A percentile compares a stretch with the other conserved stretches of the same genome.
These are phyloP conservation scores for Falciphora oryzae DNA, from an alignment of 2,329 filamentous ascomycete species.

Conservation along the genomic window DNA sequence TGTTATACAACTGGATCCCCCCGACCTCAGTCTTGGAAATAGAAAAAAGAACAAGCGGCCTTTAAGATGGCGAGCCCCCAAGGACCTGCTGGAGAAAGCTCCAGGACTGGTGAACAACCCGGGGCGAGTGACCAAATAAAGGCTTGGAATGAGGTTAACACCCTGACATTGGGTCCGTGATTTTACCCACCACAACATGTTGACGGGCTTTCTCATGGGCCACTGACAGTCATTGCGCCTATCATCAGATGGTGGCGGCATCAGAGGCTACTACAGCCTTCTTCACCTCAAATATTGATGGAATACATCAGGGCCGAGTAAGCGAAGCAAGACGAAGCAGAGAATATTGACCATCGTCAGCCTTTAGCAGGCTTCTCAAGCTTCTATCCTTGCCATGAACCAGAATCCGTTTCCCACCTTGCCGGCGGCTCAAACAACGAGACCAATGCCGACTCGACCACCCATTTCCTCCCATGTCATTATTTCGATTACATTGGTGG, in stretches of 20 bases:
- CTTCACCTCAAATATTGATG: not conserved
- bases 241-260: not conserved
- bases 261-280: not conserved
- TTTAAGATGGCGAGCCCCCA: no score
- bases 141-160: no score
- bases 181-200: no score
- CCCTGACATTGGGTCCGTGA: no score
- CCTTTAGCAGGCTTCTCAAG: not conserved
- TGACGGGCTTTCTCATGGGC: no score
- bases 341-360: not conserved
- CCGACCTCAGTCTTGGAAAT: no score
- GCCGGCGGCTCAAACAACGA: not conserved
- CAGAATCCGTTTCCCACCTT: not conserved
- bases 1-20: no score
- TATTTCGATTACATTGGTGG: constrained; percentile 3
- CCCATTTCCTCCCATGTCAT: constrained; percentile 1
- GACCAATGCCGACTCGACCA: not conserved
- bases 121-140: no score
- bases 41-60: no score
- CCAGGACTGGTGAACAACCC: no score
- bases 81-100: no score
- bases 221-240: no score
- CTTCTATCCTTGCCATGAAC: not conserved
- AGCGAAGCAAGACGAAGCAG: not conserved
- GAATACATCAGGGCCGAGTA: not conserved